Conservation (phyloP, 169 alveolate species). For the Cryptosporidium sp. region DNA sequence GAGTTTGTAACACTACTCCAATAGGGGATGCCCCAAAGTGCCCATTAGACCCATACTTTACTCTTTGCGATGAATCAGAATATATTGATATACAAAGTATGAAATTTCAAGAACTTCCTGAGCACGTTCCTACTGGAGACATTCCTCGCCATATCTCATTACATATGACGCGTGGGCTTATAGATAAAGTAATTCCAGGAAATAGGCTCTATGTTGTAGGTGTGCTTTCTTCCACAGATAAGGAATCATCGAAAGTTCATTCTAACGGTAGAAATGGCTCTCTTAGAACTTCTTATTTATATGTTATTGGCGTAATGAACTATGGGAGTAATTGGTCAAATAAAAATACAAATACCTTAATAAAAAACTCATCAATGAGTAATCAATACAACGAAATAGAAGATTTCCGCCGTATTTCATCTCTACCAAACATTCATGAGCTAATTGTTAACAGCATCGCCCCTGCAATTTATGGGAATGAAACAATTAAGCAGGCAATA, state of each 20-base stretch:
- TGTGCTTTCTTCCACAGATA: slow-evolving; percentile 84
- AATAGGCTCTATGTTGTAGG: slow-evolving; percentile 96
- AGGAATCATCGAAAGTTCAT: slow-evolving; percentile 28
- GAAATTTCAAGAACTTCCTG: slow-evolving; percentile 99
- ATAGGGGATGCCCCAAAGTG: slow-evolving; percentile 84
- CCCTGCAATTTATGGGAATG: slow-evolving; percentile 96
- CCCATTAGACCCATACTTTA: slow-evolving; percentile 92
- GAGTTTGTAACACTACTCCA: slow-evolving; percentile 84
- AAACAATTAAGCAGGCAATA: slow-evolving; percentile 96
- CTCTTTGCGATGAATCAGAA: slow-evolving; percentile 94
- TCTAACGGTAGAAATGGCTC: slow-evolving; percentile 30
- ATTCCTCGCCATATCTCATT: slow-evolving; percentile 87
- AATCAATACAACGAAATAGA: slow-evolving; percentile 80
- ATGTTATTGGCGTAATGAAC: slow-evolving; percentile 85
- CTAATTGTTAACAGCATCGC: slow-evolving; percentile 93
- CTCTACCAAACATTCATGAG: slow-evolving; percentile 92
- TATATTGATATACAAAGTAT: slow-evolving; percentile 95
- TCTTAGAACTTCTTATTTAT: slow-evolving; percentile 84
- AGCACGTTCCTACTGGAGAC: slow-evolving; percentile 96
- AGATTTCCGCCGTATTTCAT: slow-evolving; percentile 84
- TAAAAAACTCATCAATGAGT: slow-evolving; percentile 66
- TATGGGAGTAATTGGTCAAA: slow-evolving; percentile 80
- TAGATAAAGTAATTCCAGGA: slow-evolving; percentile 94
- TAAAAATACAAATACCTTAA: slow-evolving; percentile 77
- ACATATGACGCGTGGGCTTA: slow-evolving; percentile 73